Evolutionary conservation across 495 filamentous ascomycete species (phyloP), one percentile per base, ranked within the genome.

Genomic region (Bryoglossum gracile): DNA sequence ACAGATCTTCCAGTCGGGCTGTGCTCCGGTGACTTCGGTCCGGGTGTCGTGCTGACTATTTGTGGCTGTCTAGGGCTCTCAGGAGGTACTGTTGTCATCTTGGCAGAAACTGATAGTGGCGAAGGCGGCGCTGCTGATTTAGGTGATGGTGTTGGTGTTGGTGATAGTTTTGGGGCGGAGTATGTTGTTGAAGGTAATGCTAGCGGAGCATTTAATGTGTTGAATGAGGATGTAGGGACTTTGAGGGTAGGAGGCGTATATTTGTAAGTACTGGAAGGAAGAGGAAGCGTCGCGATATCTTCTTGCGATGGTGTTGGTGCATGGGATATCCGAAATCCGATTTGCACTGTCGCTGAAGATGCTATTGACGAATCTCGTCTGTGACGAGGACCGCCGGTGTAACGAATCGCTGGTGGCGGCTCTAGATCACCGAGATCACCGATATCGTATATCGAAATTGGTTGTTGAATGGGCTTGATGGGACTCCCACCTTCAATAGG

Each of bases 321-420:
- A 38, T 63, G 52, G 5, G 61, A 63, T 46, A 69, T 51, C 32
- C 66, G 58, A 21, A 68, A 40, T 8, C 66, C 66, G 36, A 69
- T 69, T 43, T 68, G 66, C 4, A 69, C 65, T 3, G 66, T 69
- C 1, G 65, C 63, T 22, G 52, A 58, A 23, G 53, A 66, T 21
- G 54, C 53, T 11, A 62, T 54, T 18, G 64, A 68, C 3, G 59
- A 61, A 42, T 68, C 58, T 14, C 65, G 56, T 8, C 49, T 50
- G 35, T 68, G 65, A 8, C 53, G 19, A 8, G 23, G 13, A 24
- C 50, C 37, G n/a, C 40, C 41, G 14, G 28, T 14, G 11, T 34
- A 48, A 26, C 36, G 34, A 16, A 62, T 57, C 22, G 51, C 13
- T 13, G 58, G 55, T 25, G 58, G 58, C 16, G 51, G 54, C 13